These are phyloP conservation scores for Chrysoporthe deuterocubensis DNA, from an alignment of 2,329 filamentous ascomycete genomes.

Conservation along the genomic window DNA sequence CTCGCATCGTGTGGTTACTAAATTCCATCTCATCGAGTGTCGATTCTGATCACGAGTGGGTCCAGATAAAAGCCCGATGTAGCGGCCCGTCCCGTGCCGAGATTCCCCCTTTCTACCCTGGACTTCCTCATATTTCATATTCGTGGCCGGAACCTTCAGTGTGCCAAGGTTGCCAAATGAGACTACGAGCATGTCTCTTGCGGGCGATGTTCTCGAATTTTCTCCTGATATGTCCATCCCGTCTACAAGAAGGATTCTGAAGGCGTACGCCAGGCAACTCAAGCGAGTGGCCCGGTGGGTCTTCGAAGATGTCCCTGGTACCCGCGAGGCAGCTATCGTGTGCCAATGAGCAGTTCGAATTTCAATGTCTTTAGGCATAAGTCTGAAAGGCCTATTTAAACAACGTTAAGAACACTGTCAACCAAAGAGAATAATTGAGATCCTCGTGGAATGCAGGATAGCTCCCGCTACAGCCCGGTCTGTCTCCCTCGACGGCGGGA, in stretches of 20 bases:
- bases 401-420: too few species aligned
- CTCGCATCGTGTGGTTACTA: neutral
- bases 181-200: neutral
- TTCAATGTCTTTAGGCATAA: too few species aligned
- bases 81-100: conserved; percentile 9
- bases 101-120: neutral
- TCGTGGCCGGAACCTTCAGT: neutral
- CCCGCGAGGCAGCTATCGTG: too few species aligned
- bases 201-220: too few species aligned
- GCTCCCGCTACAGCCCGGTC: too few species aligned
- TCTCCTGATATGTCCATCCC: too few species aligned
- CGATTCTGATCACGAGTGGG: neutral
- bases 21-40: neutral
- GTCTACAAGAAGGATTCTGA: neutral
- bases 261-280: neutral
- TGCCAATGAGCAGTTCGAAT: too few species aligned
- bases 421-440: too few species aligned
- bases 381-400: too few species aligned
- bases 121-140: neutral
- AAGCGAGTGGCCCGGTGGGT: neutral
- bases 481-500: too few species aligned
- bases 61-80: neutral
- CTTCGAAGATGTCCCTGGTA: too few species aligned
- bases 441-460: too few species aligned
- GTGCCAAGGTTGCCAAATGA: neutral